These are phyloP conservation scores for Vaucheria bursata DNA, from an alignment of 352 stramenopile species.

Conservation along the genomic window DNA sequence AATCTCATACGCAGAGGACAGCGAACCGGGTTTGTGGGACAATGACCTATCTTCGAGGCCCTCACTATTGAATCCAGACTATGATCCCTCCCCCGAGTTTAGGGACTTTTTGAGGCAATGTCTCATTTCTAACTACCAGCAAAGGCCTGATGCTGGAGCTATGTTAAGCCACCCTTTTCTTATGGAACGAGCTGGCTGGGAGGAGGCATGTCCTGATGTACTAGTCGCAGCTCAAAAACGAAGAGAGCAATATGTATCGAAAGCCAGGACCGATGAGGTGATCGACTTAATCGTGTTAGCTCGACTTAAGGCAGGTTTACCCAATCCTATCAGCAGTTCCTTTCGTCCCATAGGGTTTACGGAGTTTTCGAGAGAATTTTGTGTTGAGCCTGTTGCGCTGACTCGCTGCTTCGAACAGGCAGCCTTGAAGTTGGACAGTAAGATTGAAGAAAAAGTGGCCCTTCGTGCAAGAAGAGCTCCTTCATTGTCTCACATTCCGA, in stretches of 20 bases:
- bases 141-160: neutral
- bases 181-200: neutral
- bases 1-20: no score
- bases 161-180: neutral
- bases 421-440: no score
- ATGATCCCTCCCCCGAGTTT: neutral
- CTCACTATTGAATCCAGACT: neutral
- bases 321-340: neutral
- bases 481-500: no score
- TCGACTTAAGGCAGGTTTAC: neutral
- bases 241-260: neutral
- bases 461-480: no score
- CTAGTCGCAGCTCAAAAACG: neutral
- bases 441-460: no score
- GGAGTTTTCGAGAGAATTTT: neutral
- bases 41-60: no score
- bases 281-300: neutral
- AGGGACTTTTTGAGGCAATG: neutral
- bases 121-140: neutral
- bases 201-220: neutral
- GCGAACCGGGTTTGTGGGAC: no score
- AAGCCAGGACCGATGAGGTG: neutral
- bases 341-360: neutral
- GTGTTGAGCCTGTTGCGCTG: neutral
- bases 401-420: no score